A percentile compares a stretch with the other conserved stretches of the same genome.
Conservation (phyloP, 2,329 filamentous ascomycete species). For the Colletotrichum truncatum region DNA sequence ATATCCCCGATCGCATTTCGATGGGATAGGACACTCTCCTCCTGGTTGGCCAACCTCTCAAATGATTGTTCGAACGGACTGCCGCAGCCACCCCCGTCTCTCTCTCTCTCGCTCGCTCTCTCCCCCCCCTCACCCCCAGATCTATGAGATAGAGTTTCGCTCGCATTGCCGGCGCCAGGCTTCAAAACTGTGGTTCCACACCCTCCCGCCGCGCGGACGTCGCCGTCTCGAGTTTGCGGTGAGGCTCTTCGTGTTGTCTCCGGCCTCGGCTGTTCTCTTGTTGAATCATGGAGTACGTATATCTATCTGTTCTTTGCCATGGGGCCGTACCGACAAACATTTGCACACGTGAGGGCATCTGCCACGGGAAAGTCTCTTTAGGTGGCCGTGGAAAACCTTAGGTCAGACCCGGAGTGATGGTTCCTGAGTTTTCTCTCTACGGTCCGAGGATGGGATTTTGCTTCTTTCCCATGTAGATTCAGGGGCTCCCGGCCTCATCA, state of each 20-base stretch:
- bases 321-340: no score
- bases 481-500: background rate
- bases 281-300: no score
- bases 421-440: slow-evolving; percentile 24
- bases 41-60: background rate
- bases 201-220: slow-evolving; percentile 11
- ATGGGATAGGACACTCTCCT: background rate
- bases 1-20: background rate
- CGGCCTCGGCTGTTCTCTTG: background rate
- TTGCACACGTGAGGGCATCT: slow-evolving; percentile 4
- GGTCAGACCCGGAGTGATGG: slow-evolving; percentile 1
- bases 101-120: no score
- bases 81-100: no score
- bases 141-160: slow-evolving; percentile 23
- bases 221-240: slow-evolving; percentile 11
- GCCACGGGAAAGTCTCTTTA: slow-evolving; percentile 4
- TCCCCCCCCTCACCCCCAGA: slow-evolving; percentile 6
- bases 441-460: slow-evolving; percentile 4
- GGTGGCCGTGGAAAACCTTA: background rate
- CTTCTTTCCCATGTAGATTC: slow-evolving; percentile 6
- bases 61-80: background rate
- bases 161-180: slow-evolving; percentile 10
- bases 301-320: no score
- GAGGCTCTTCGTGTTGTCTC: slow-evolving; percentile 16
- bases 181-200: background rate